Base-by-base conservation (phyloP, 108 stramenopile species). In the Nitzschia sp. region DNA sequence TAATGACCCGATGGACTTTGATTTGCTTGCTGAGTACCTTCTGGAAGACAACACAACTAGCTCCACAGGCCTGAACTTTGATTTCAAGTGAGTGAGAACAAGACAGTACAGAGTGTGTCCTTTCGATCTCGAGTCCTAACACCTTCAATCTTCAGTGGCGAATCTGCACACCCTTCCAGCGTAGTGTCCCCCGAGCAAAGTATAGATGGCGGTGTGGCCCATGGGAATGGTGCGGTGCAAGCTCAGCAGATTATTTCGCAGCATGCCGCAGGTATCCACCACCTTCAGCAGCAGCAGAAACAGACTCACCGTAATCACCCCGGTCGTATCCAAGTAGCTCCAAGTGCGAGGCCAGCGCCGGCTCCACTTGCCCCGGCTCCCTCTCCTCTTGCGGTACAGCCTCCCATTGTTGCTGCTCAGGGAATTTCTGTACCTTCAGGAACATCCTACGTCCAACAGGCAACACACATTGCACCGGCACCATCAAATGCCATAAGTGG, bases 1-100 rank as follows among this genome's bases (percentile, higher is more conserved):
- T n/a, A 48, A 19, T 35, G 78, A 79, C 58, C 35, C 71, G 6
- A 75, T 94, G 23, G 92, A 94, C 69, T 90, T 94, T 66, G 92
- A 94, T 60, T 61, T 94, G 53, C 60, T 94, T 62, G 90, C 92
- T 25, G 92, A 89, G 58, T 94, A 91, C 70, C 80, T 94, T 36
- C 73, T 94, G 45, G 90, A 91, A 59, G 92, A 94, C 61, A 73
- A 60, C 2, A 66, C 75, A 15, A 58, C 53, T 31, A 55, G 58
- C 29, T 30, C 44, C 2, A 53, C 63, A 48, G 75, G 74, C 8
- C 48, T 61, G 26, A 69, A 36, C 34, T 88, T 92, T 73, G 87
- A 92, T 61, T 89, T 89, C 65, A 76, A 72, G 88, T 92, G 44
- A 75, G 53, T 38, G 32, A 53, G 4, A n/a, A 35, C 26, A 41